Evolutionary conservation across 306 rosid species (phyloP), one percentile per base, ranked within the genome.

Genomic region (Quercus engelmannii): DNA sequence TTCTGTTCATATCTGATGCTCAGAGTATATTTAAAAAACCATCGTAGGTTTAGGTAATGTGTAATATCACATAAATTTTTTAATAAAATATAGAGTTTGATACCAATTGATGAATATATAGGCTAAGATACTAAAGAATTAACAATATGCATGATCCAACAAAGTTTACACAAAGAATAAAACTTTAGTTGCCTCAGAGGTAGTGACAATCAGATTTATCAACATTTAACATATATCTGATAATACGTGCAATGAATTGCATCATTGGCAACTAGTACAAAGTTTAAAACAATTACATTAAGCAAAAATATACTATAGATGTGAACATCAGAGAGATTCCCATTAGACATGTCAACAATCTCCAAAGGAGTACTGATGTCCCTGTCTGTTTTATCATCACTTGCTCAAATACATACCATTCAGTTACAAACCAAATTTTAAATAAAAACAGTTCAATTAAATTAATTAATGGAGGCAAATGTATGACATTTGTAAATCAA

Each of bases 201-300:
- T 91, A 91, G 97, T 90, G 97, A 90, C 92, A 93, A 93, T 86
- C 61, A n/a, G 56, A 25, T 90, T 55, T 90, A 82, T 89, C 97
- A 88, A 91, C 98, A 93, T 1, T 9, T 46, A 2, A 49, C 0
- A 49, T 23, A 46, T 0, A 26, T 91, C 95, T 91, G 97, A 30
- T 80, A 81, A 80, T 84, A 86, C 79, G 72, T 78, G 90, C 74
- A 82, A 19, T 82, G 1, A 7, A 77, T 8, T 74, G 57, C 98
- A 86, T 92, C 97, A 90, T 83, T 3, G 94, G 97, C 98, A 88
- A 85, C 35, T 30, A 23, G 49, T 21, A 21, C 5, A 69, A 72
- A 1, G 6, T 7, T 3, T 8, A 23, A 52, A 63, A 1, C 12
- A 4, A 5, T 20, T 54, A 1, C 8, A 28, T 13, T 18, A 63